phyloP scores from a whole-genome alignment of 352 stramenopile genomes.

The Phytophthora fragariaefolia region DNA sequence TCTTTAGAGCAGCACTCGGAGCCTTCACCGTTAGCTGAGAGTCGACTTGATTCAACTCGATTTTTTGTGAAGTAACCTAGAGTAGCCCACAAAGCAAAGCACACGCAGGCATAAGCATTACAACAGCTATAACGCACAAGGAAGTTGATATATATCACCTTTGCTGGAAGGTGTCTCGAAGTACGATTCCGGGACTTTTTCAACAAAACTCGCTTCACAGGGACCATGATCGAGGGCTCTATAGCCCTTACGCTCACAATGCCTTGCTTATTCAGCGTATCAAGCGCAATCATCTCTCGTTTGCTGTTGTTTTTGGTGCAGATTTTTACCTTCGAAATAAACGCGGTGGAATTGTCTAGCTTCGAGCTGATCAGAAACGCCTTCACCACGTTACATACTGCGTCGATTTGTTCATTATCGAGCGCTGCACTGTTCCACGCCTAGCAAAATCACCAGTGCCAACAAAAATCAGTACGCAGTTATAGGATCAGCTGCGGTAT shows the following conservation, averaged over 20 bases:
- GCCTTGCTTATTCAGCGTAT: slow-evolving; percentile 47
- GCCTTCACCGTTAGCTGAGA: slow-evolving; percentile 32
- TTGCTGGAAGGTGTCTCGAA: slow-evolving; percentile 30
- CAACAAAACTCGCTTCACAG: slow-evolving; percentile 32
- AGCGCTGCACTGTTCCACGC: slow-evolving; percentile 77
- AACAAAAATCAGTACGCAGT: slow-evolving; percentile 7
- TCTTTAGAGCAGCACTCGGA: slow-evolving; percentile 33
- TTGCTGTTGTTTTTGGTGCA: slow-evolving; percentile 49
- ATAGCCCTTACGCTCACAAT: slow-evolving; percentile 39
- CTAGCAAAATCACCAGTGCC: slow-evolving; percentile 29
- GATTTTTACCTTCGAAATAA: slow-evolving; percentile 40
- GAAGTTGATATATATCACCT: slow-evolving; percentile 21
- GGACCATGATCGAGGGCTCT: slow-evolving; percentile 32
- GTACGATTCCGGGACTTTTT: slow-evolving; percentile 29
- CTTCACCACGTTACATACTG: slow-evolving; percentile 48
- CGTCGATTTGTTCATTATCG: slow-evolving; percentile 46
- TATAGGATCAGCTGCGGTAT: slow-evolving; percentile 2
- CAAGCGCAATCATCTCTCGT: slow-evolving; percentile 44
- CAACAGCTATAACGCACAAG: background rate
- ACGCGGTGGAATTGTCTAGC: slow-evolving; percentile 26
- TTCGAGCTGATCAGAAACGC: slow-evolving; percentile 47
- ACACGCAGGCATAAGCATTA: too few relatives aligned
- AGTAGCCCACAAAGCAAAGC: too few relatives aligned
- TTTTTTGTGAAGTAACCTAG: slow-evolving; percentile 17
- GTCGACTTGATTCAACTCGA: slow-evolving; percentile 14